Conservation (phyloP, 2,329 filamentous ascomycete species). For the Pseudogymnoascus sp. region DNA sequence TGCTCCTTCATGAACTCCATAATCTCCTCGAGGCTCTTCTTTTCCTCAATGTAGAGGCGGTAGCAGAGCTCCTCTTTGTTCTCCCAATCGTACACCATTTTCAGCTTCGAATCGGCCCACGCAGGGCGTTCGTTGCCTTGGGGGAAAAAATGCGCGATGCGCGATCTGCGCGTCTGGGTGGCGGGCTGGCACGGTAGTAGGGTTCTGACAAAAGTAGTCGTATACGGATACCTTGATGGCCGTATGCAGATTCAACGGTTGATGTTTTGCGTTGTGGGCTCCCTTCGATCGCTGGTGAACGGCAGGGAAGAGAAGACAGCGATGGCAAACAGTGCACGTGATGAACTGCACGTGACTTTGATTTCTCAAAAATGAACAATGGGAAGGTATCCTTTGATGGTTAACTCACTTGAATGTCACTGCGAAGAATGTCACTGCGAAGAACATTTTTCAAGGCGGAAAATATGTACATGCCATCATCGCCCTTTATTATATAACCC, state of each 20-base stretch:
- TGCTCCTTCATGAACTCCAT: constrained; percentile 61
- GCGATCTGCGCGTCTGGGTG: not conserved
- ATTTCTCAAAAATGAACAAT: not conserved
- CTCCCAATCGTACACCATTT: constrained; percentile 55
- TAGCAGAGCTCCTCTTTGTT: constrained; percentile 59
- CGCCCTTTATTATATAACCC: not conserved
- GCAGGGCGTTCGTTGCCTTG: constrained; percentile 1
- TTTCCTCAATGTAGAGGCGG: constrained; percentile 70
- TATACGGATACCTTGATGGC: constrained; percentile 9
- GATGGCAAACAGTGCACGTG: not conserved
- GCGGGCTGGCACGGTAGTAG: not conserved
- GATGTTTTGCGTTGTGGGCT: constrained; percentile 9
- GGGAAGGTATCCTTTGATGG: not conserved
- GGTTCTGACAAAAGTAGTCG: constrained; percentile 2
- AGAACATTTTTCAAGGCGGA: not conserved
- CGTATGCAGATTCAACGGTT: constrained; percentile 7
- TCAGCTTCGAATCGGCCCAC: constrained; percentile 11
- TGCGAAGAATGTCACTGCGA: not conserved
- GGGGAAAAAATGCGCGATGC: not conserved
- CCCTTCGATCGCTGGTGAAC: constrained; percentile 9
- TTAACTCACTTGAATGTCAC: not conserved
- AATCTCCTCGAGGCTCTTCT: constrained; percentile 65
- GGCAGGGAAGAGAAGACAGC: constrained; percentile 6
- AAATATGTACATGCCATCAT: not conserved
- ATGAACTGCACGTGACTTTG: not conserved